phyloP scores from a whole-genome alignment of 768 basidiomycete genomes.

The Agaricus bisporus region DNA sequence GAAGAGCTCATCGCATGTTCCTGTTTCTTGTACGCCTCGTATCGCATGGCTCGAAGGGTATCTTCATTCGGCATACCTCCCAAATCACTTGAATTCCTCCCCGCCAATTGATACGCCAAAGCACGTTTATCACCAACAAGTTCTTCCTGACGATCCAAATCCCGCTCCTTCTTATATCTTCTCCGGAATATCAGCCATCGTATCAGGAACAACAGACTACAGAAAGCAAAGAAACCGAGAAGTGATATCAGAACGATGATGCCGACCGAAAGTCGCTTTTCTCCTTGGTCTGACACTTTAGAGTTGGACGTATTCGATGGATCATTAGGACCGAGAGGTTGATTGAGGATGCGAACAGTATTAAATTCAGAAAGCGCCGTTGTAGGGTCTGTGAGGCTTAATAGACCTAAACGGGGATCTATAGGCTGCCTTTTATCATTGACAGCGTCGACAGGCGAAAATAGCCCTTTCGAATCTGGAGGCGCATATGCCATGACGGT shows the following conservation, averaged over 20 bases:
- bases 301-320: slow-evolving; percentile 1
- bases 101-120: slow-evolving; percentile 32
- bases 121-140: slow-evolving; percentile 15
- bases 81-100: slow-evolving; percentile 17
- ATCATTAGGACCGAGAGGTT: slow-evolving; percentile 33
- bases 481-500: slow-evolving; percentile 65
- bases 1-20: slow-evolving; percentile 16
- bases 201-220: slow-evolving; percentile 44
- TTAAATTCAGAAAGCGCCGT: slow-evolving; percentile 63
- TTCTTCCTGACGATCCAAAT: slow-evolving; percentile 11
- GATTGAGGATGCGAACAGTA: slow-evolving; percentile 59
- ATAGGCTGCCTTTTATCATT: background rate
- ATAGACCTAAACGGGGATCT: slow-evolving; percentile 48
- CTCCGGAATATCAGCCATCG: slow-evolving; percentile 46
- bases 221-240: slow-evolving; percentile 51
- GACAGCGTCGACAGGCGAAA: slow-evolving; percentile 23
- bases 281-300: slow-evolving; percentile 9
- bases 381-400: slow-evolving; percentile 57
- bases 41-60: slow-evolving; percentile 32
- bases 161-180: slow-evolving; percentile 19
- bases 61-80: slow-evolving; percentile 30
- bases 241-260: slow-evolving; percentile 58
- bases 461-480: slow-evolving; percentile 39
- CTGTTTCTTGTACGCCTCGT: slow-evolving; percentile 31
- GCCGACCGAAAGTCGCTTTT: slow-evolving; percentile 47